Base-by-base conservation (phyloP, 2,329 filamentous ascomycete genomes). In the Dryadomyces quercus-mongolicae region DNA sequence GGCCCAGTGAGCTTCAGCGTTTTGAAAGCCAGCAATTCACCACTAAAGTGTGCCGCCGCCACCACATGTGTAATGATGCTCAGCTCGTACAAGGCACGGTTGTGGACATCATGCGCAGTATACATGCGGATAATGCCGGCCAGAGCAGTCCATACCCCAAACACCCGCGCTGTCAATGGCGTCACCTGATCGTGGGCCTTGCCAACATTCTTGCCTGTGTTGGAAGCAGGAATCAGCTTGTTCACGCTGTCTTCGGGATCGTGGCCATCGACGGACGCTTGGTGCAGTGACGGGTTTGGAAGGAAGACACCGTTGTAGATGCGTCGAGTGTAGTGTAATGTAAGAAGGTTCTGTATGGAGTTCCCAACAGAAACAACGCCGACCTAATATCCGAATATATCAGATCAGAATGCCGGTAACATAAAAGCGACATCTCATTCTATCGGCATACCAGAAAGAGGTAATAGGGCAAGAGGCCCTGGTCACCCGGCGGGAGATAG, bases 71-170 rank as follows among this genome's bases (percentile, higher is more conserved):
- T 93, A 78, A 85, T 88, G 60, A 93, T 72, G 16, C 85, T 85
- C 56, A 96, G 74, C 66, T 93, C 80, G 68, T 94, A 96, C 54
- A 91, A 74, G 47, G 79, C 76, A 1, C 80, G 78, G 57, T 88
- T 76, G 60, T 81, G 74, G 59, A 95, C 81, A 67, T 94, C 76
- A 71, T 94, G 95, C 38, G 88, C 87, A 5, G 88, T 88, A 65
- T 94, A 94, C 60, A 90, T 72, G 52, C 91, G 81, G 47, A 95
- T 77, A 51, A 95, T 72, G 56, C 82, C 80, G 6, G 86, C 84
- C 56, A 95, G 74, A 55, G 92, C 77, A 0, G 91, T 94, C 84
- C 90, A 96, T 34, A 88, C 93, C 53, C 86, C 90, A 67, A 95
- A 95, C 20, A 88, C 82, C 59, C 88, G 84, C 25, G 84, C 84